Base-by-base conservation (phyloP, 2,329 filamentous ascomycete genomes). In the Ascocoryne sarcoides region DNA sequence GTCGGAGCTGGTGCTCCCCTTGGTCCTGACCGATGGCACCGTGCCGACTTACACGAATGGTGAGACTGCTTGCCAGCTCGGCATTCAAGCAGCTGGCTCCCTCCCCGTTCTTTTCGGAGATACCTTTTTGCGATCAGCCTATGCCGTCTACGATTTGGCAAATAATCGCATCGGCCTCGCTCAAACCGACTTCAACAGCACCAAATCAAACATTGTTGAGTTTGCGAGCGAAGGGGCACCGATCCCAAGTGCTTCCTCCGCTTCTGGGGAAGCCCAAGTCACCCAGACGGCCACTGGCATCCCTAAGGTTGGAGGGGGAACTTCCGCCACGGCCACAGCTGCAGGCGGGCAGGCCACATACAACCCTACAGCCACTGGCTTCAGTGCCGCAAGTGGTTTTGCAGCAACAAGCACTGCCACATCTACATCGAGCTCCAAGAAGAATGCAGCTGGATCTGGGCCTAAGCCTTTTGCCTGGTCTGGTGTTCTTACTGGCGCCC, bases 61-160 rank as follows among this genome's bases (percentile, higher is more conserved):
- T 10, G 51, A 58, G 4, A 37, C 45, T 10, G 54, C 51, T n/a
- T 79, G 76, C 55, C 65, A 71, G 49, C 73, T 79, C 37, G 75
- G 75, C 34, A 67, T 80, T 42, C 65, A 69, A 50, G 35, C 53
- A 2, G 56, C 56, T 5, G 52, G 50, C 15, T 37, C 49, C 14
- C 40, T 53, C 7, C 55, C 53, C 3, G 54, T 53, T 9, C 46
- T 64, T 9, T 61, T 75, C 28, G 71, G 72, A 4, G 71, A 75
- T 48, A 69, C 69, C 1, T 75, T 75, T 55, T 59, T 76, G 26
- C 60, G 71, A 43, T 69, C 68, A 32, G 70, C 71, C 1, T 75
- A 75, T 44, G 67, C 70, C 2, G 70, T 75, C 10, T 75, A 72
- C 45, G 70, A 75, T 48, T 59, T 75, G 10, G 64, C 61, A 10